Percentiles rank a stretch among this genome's conserved stretches.
phyloP scores from a whole-genome alignment of 1,139 yeast genomes.

The Pichia sp. region DNA sequence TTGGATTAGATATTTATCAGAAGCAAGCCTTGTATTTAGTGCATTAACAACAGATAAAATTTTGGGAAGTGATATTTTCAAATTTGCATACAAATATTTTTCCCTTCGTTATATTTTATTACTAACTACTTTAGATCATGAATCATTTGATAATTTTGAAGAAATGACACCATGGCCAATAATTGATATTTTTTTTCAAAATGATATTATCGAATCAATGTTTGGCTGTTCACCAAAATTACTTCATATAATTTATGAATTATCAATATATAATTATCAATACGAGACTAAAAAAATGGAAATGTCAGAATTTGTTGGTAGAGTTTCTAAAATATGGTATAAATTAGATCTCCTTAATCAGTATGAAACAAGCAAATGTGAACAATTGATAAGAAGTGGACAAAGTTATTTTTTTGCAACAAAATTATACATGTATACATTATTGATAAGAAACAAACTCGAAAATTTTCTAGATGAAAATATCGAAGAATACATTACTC shows the following conservation, averaged over 20 bases:
- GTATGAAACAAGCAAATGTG: constrained; percentile 11
- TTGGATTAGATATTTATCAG: constrained; percentile 30
- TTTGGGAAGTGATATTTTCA: constrained; percentile 20
- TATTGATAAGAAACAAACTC: constrained; percentile 2
- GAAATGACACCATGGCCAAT: constrained; percentile 25
- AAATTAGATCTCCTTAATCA: constrained; percentile 13
- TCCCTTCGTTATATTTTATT: constrained; percentile 28
- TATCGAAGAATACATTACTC: constrained; percentile 8
- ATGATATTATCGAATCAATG: constrained; percentile 27
- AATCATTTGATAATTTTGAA: constrained; percentile 18
- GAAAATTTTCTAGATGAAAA: constrained; percentile 5
- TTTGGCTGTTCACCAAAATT: constrained; percentile 32
- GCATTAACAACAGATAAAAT: constrained; percentile 22
- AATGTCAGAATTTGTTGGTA: constrained; percentile 3
- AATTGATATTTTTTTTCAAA: constrained; percentile 24
- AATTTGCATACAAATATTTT: constrained; percentile 31
- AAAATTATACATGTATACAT: constrained; percentile 7
- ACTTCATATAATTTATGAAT: constrained; percentile 23
- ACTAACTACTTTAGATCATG: constrained; percentile 25
- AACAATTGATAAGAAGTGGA: constrained; percentile 13
- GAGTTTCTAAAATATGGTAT: constrained; percentile 14
- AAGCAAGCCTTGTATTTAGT: constrained; percentile 29
- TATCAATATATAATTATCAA: constrained; percentile 21
- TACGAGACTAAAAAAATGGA: constrained; percentile 12
- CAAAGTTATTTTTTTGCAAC: constrained; percentile 6